Evolutionary conservation across 2,329 filamentous ascomycete species (phyloP).

Genomic region (Lasiodiplodia theobromae): DNA sequence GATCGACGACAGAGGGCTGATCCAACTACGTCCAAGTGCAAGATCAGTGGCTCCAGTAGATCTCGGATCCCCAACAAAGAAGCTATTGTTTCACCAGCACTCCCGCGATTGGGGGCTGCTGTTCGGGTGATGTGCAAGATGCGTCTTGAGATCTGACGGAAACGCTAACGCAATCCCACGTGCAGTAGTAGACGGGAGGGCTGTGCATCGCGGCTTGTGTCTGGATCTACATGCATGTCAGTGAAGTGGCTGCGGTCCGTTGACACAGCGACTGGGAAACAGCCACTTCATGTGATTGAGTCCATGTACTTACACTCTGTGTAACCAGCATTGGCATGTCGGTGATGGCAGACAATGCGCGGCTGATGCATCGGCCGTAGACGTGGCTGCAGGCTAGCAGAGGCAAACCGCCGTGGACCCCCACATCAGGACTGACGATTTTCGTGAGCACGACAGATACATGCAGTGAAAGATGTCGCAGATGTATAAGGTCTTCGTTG

Average conservation of each 20-base stretch:
- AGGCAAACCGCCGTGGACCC: too few relatives aligned
- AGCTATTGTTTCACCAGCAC: background rate
- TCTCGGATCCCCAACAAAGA: background rate
- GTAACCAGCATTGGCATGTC: background rate
- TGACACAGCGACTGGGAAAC: background rate
- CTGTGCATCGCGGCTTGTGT: background rate
- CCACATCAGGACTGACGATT: too few relatives aligned
- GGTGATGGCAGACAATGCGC: too few relatives aligned
- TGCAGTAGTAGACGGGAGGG: background rate
- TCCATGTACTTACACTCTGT: background rate
- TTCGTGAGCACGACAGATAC: background rate
- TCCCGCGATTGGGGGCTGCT: background rate
- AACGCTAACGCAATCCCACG: background rate
- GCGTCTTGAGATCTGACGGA: background rate
- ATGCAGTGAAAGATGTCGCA: background rate
- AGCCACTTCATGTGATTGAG: background rate
- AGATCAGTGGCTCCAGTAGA: background rate
- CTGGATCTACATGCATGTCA: background rate
- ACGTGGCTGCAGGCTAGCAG: too few relatives aligned
- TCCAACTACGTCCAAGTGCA: too few relatives aligned
- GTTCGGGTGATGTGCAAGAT: background rate
- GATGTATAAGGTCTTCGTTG: background rate
- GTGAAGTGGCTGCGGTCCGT: background rate
- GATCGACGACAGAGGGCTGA: too few relatives aligned
- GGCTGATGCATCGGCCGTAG: too few relatives aligned